Evolutionary conservation across 108 stramenopile species (phyloP), one percentile per base, ranked within the genome.

Genomic region (Nitzschia sp.): DNA sequence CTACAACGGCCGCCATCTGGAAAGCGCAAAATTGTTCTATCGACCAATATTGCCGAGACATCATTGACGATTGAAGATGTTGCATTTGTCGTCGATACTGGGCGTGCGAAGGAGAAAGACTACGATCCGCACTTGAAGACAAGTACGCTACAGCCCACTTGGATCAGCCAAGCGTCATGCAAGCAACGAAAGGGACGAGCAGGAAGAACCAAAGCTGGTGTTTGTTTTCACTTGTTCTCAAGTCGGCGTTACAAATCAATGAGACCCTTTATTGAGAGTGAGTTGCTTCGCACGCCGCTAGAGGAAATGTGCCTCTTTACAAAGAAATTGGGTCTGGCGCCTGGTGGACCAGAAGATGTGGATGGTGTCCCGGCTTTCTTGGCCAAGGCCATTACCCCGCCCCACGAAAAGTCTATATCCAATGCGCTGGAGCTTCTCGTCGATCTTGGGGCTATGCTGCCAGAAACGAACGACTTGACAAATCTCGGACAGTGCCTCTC

Each of bases 31-130:
- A 89, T 95, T 68, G 82, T 98, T 11, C 68, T 97, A 8, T 70
- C 91, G 15, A 98, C 98, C 0, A 97, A 97, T 77, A 94, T 98
- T 62, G 96, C 98, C 29, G 97, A 97, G 80, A 96, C 95, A 19
- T 84, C 84, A 11, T 65, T 97, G 33, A 98, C 98, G 6, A 97
- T 98, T 69, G 93, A 95, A 54, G 97, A 96, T 58, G 86, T 97
- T 9, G 76, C 84, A 26, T 95, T 95, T 78, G 96, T 97, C 45
- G 85, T 94, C 48, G 91, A 81, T 48, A 58, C 56, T 48, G 69
- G 76, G 23, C 59, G 62, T 27, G 83, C 88, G n/a, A 98, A 98
- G 80, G 96, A 97, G 70, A 97, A 92, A 65, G 71, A 66, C 30
- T 98, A 93, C 67, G 96, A 98, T 76, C 87, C 96, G 21, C 88